Base-by-base conservation (phyloP, 305 asterid genomes). In the Rubia tinctorum region DNA sequence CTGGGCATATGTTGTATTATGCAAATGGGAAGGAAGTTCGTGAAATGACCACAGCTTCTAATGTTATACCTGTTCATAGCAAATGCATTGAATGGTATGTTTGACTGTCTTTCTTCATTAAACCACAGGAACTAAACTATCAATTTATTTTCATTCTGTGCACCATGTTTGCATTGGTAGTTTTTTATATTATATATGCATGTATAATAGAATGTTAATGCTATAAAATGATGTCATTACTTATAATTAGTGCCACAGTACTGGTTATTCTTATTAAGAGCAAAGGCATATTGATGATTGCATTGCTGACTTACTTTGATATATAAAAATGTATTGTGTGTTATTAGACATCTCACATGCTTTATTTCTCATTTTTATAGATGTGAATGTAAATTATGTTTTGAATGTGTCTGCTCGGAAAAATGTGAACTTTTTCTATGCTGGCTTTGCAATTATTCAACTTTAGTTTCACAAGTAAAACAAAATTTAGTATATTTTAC, bases 61-160 rank as follows among this genome's bases (percentile, higher is more conserved):
- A 84, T 58, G 83, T 87, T 72, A 83, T 87, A 77, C 69, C 93
- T 45, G 93, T 88, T 76, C 99, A 95, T 76, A 82, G 73, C 49
- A 90, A 85, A 83, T 95, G 99, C 88, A 87, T 90, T 80, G 95
- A 90, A 60, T 95, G 99, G 99, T 95, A 87, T 40, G 90, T 73
- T 64, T 14, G 18, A 45, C 69, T 62, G 6, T 43, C 15, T 44
- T 20, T 22, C 11, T 8, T 42, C n/a, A 9, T 60, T 60, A 37
- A 39, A 17, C 34, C 62, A 8, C 62, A 13, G 17, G 27, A 22
- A 59, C n/a, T 9, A 20, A 30, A 56, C 27, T 3, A n/a, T 42
- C 45, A 14, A 40, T 11, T 5, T 25, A 12, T 14, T 44, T 5
- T 23, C 27, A 56, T 22, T 59, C 5, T 20, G 42, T 22, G 20